Percentiles rank a stretch among this genome's conserved stretches.
These are phyloP conservation scores for Suhomyces atakaporum DNA, from an alignment of 1,139 yeast genomes.

Conservation along the genomic window DNA sequence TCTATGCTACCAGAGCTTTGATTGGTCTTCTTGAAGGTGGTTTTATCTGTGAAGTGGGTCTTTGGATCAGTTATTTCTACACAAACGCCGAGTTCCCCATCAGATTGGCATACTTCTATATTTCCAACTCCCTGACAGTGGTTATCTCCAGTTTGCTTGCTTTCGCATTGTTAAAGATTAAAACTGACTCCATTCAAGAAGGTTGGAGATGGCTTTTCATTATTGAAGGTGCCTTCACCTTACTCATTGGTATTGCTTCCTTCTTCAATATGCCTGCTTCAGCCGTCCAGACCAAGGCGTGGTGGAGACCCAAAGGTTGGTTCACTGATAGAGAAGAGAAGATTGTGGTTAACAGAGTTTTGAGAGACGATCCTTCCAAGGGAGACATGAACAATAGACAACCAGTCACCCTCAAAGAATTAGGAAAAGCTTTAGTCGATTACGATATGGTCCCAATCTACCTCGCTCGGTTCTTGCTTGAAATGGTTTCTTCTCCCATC, in stretches of 20 bases:
- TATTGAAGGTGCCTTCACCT: constrained; percentile 34
- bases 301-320: constrained; percentile 36
- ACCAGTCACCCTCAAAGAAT: constrained; percentile 24
- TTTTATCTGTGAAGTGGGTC: constrained; percentile 30
- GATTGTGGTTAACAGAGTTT: constrained; percentile 32
- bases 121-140: constrained; percentile 23
- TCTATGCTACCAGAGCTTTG: constrained; percentile 27
- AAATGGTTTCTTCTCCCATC: constrained; percentile 17
- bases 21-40: constrained; percentile 33
- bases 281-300: constrained; percentile 29
- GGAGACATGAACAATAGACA: constrained; percentile 38
- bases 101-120: constrained; percentile 29
- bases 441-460: constrained; percentile 27
- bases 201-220: constrained; percentile 41
- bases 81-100: constrained; percentile 27
- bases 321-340: constrained; percentile 37
- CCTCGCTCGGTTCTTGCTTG: constrained; percentile 20
- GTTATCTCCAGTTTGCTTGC: constrained; percentile 29
- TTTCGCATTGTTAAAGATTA: constrained; percentile 28
- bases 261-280: constrained; percentile 38
- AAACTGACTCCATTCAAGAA: constrained; percentile 14
- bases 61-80: constrained; percentile 35
- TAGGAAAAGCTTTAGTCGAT: constrained; percentile 22
- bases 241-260: constrained; percentile 29
- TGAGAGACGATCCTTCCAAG: constrained; percentile 35